Conservation (phyloP, 176 grass and related monocot genomes). For the Tillandsia fasciculata region DNA sequence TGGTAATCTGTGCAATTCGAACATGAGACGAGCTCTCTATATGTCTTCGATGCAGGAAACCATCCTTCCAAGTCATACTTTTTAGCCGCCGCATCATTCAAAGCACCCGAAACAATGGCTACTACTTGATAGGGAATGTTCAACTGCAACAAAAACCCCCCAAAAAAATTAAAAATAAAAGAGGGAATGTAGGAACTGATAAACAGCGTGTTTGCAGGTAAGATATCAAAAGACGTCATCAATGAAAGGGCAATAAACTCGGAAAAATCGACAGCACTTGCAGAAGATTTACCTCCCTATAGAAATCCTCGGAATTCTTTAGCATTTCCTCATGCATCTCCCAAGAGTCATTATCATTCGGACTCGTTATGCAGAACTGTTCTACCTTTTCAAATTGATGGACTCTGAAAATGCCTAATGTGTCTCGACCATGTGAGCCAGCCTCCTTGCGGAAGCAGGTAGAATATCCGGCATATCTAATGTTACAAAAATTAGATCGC, state of each 20-base stretch:
- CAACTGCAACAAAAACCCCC: conserved; percentile 38
- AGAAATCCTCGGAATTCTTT: conserved; percentile 88
- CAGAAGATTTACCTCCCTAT: conserved; percentile 32
- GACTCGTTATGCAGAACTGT: conserved; percentile 79
- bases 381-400: conserved; percentile 97
- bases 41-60: conserved; percentile 92
- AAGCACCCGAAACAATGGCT: conserved; percentile 79
- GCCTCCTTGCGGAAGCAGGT: conserved; percentile 96
- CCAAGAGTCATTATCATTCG: conserved; percentile 73
- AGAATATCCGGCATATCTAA: conserved; percentile 89
- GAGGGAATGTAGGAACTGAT: too few species aligned
- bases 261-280: background rate
- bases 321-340: conserved; percentile 78
- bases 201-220: too few species aligned
- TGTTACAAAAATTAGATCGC: conserved; percentile 4
- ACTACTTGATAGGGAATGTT: conserved; percentile 80
- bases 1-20: conserved; percentile 96
- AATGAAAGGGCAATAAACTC: background rate
- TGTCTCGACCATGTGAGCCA: conserved; percentile 88
- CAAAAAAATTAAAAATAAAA: conserved; percentile 3
- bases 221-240: too few species aligned
- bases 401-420: conserved; percentile 83
- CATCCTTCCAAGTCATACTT: conserved; percentile 95
- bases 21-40: conserved; percentile 82
- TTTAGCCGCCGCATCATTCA: conserved; percentile 93